These are phyloP conservation scores for Friedmanniomyces endolithicus DNA, from an alignment of 495 filamentous ascomycete genomes.

Conservation along the genomic window DNA sequence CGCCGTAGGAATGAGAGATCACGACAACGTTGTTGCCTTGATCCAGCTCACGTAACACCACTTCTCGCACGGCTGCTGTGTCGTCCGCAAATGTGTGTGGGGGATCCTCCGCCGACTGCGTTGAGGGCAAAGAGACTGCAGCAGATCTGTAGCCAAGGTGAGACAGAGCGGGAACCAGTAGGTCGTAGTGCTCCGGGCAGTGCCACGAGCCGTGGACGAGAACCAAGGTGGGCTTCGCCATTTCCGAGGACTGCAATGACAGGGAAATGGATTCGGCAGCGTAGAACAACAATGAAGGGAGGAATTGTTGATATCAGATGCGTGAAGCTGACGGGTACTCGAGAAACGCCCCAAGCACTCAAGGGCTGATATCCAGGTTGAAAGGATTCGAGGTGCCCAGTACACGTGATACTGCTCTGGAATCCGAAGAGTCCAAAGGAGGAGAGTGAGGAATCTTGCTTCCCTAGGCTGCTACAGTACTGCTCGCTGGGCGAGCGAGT, in stretches of 20 bases:
- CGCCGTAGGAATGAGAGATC: slow-evolving; percentile 33
- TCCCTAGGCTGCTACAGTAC: too few species aligned
- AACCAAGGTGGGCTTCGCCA: slow-evolving; percentile 18
- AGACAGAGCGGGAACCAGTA: slow-evolving; percentile 4
- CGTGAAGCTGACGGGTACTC: too few species aligned
- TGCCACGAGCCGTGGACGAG: slow-evolving; percentile 21
- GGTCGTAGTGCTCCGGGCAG: slow-evolving; percentile 6
- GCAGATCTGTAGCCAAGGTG: slow-evolving; percentile 10
- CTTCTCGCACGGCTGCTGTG: slow-evolving; percentile 6
- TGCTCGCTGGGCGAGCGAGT: too few species aligned
- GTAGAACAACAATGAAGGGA: too few species aligned
- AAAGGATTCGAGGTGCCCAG: too few species aligned
- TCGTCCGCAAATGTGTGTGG: slow-evolving; percentile 3
- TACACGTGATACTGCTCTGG: too few species aligned
- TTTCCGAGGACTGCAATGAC: neutral
- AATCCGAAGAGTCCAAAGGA: too few species aligned
- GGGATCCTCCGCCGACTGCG: neutral
- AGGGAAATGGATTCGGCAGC: too few species aligned
- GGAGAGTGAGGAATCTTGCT: too few species aligned
- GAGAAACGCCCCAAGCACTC: too few species aligned
- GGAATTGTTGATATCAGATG: neutral
- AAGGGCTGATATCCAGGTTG: too few species aligned
- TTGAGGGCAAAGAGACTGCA: slow-evolving; percentile 4
- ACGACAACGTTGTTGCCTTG: slow-evolving; percentile 26
- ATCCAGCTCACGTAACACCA: neutral